These are phyloP conservation scores for Nannochloris sp. DNA, from an alignment of 139 green algal genomes.

Conservation along the genomic window DNA sequence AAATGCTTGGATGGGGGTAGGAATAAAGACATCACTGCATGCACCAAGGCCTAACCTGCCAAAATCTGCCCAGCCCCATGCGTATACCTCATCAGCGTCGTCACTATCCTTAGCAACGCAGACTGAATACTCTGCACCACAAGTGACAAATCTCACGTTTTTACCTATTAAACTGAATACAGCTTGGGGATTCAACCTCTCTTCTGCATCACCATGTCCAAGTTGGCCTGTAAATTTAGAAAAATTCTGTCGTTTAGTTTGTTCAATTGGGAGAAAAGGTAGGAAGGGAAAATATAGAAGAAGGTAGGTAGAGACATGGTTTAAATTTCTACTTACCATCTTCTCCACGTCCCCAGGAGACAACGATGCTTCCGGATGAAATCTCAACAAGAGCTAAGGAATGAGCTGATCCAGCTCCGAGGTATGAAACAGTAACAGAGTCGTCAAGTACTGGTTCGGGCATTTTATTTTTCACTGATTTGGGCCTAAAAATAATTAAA, in stretches of 20 bases:
- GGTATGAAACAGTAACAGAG: not conserved
- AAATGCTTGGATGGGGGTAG: slow-evolving; percentile 55
- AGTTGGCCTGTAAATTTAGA: slow-evolving; percentile 27
- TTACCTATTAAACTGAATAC: slow-evolving; percentile 39
- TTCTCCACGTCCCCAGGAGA: slow-evolving; percentile 74
- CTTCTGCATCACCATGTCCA: slow-evolving; percentile 57
- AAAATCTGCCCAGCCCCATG: slow-evolving; percentile 12
- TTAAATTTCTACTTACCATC: slow-evolving; percentile 53
- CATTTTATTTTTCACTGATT: too few relatives aligned
- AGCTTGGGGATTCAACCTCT: slow-evolving; percentile 35
- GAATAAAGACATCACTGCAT: slow-evolving; percentile 70
- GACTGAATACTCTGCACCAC: slow-evolving; percentile 81
- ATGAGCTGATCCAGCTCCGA: slow-evolving; percentile 13
- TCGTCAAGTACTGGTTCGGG: too few relatives aligned
- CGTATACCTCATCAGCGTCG: not conserved
- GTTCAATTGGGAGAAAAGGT: not conserved
- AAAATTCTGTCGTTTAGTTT: too few relatives aligned
- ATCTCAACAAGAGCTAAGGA: slow-evolving; percentile 11
- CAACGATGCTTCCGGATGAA: slow-evolving; percentile 22
- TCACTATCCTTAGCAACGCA: slow-evolving; percentile 26
- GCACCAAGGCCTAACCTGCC: slow-evolving; percentile 68
- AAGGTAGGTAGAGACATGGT: not conserved
- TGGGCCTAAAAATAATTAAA: too few relatives aligned
- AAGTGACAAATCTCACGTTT: slow-evolving; percentile 40
- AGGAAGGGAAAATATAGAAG: not conserved